Evolutionary conservation across 2,329 filamentous ascomycete genomes (phyloP).

Genomic region (Talaromyces atroroseus): DNA sequence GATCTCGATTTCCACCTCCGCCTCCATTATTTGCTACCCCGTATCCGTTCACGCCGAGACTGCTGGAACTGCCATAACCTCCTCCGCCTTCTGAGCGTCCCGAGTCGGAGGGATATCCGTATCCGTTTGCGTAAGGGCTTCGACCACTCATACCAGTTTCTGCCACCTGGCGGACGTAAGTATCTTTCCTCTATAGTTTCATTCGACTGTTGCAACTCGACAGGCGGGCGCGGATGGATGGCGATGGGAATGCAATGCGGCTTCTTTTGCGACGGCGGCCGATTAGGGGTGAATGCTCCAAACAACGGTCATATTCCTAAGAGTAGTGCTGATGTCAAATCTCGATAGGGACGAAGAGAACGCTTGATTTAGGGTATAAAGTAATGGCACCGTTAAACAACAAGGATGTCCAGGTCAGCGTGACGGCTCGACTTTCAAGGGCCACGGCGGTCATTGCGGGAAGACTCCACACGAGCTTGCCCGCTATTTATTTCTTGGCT

Average conservation of each 20-base stretch:
- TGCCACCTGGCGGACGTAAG: background rate
- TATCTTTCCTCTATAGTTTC: background rate
- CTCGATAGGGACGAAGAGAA: background rate
- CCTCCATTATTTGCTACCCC: slow-evolving; percentile 17
- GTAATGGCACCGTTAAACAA: background rate
- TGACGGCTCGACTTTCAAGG: background rate
- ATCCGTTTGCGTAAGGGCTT: slow-evolving; percentile 30
- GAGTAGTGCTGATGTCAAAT: too few relatives aligned
- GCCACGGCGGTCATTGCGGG: slow-evolving; percentile 4
- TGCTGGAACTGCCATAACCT: slow-evolving; percentile 25
- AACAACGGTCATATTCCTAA: slow-evolving; percentile 1
- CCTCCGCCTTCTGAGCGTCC: slow-evolving; percentile 29
- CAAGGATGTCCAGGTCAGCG: too few relatives aligned
- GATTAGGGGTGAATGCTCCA: background rate
- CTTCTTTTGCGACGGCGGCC: background rate
- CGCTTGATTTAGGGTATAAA: background rate
- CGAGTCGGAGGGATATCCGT: slow-evolving; percentile 30
- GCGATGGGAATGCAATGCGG: background rate
- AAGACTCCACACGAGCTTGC: slow-evolving; percentile 14
- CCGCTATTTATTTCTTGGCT: background rate
- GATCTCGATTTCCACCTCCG: slow-evolving; percentile 18
- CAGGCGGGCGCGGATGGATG: background rate
- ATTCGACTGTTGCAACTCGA: background rate
- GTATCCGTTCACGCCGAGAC: slow-evolving; percentile 30
- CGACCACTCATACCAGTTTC: slow-evolving; percentile 16